Conservation (phyloP, 2,329 filamentous ascomycete species). For the Lecanoromycetidae sp. region DNA sequence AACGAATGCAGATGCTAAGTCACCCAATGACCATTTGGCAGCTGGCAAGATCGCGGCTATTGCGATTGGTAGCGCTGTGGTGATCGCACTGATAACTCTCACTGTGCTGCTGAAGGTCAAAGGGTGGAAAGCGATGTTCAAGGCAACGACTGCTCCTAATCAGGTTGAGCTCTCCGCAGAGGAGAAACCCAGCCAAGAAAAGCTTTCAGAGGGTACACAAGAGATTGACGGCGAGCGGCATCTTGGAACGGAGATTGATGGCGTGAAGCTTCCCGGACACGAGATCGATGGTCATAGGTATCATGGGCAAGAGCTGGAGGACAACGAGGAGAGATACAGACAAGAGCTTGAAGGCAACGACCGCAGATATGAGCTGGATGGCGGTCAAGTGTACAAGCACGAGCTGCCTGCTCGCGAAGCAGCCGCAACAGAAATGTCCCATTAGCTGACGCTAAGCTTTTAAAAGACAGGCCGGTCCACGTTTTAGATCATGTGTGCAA, state of each 20-base stretch:
- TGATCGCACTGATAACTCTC: neutral
- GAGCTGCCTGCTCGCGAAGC: too few species aligned
- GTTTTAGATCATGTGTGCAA: too few species aligned
- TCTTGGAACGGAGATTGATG: neutral
- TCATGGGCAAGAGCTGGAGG: constrained; percentile 3
- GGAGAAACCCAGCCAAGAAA: neutral
- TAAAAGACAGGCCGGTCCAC: too few species aligned
- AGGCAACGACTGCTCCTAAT: neutral
- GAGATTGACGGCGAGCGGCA: neutral
- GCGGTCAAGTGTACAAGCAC: too few species aligned
- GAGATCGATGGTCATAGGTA: neutral
- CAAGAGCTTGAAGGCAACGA: constrained; percentile 11
- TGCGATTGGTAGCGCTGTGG: neutral
- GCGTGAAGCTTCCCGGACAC: neutral
- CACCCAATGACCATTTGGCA: neutral
- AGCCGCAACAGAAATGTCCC: too few species aligned
- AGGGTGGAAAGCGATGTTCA: neutral
- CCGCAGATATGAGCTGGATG: neutral
- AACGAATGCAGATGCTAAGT: neutral
- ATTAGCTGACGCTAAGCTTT: too few species aligned
- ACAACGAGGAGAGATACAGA: neutral
- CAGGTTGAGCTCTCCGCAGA: constrained; percentile 5
- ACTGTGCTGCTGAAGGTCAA: neutral
- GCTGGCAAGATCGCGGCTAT: constrained; percentile 12
- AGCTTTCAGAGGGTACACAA: neutral